These are phyloP conservation scores for Plantago ovata DNA, from an alignment of 257 asterid genomes.

Conservation along the genomic window DNA sequence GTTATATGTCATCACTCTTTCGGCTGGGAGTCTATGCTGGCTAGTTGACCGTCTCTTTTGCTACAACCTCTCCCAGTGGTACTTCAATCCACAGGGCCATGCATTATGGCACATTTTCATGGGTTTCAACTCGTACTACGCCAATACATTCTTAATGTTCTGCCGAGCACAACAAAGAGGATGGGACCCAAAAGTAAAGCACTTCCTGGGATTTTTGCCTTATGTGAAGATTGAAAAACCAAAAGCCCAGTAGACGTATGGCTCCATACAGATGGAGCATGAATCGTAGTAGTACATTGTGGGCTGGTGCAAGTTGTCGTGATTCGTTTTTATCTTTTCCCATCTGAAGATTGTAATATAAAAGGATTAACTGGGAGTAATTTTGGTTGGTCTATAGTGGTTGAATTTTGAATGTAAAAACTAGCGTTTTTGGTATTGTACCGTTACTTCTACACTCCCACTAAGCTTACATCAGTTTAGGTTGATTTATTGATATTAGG, in stretches of 20 bases:
- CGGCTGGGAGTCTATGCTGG: constrained; percentile 64
- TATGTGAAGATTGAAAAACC: constrained; percentile 81
- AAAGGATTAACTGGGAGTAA: constrained; percentile 44
- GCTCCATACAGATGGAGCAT: constrained; percentile 9
- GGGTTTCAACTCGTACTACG: constrained; percentile 92
- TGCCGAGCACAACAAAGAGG: constrained; percentile 94
- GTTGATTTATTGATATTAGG: too few species aligned
- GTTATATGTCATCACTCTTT: constrained; percentile 53
- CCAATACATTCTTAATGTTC: constrained; percentile 83
- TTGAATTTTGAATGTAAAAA: constrained; percentile 54
- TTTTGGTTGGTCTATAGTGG: constrained; percentile 36
- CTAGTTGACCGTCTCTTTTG: constrained; percentile 66
- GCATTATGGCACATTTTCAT: constrained; percentile 83
- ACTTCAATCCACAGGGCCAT: constrained; percentile 84
- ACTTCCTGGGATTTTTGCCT: constrained; percentile 60
- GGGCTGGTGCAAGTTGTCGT: constrained; percentile 27
- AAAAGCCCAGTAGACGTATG: constrained; percentile 58
- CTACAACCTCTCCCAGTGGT: constrained; percentile 45
- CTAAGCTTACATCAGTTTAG: constrained; percentile 14
- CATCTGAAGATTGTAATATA: constrained; percentile 41
- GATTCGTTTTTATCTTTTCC: constrained; percentile 26
- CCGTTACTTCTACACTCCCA: constrained; percentile 32
- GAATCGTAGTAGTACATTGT: constrained; percentile 16
- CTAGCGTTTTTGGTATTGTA: constrained; percentile 37
- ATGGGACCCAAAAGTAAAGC: constrained; percentile 70